Base-by-base conservation (phyloP, 345 rosid genomes). In the Dovyalis caffra region DNA sequence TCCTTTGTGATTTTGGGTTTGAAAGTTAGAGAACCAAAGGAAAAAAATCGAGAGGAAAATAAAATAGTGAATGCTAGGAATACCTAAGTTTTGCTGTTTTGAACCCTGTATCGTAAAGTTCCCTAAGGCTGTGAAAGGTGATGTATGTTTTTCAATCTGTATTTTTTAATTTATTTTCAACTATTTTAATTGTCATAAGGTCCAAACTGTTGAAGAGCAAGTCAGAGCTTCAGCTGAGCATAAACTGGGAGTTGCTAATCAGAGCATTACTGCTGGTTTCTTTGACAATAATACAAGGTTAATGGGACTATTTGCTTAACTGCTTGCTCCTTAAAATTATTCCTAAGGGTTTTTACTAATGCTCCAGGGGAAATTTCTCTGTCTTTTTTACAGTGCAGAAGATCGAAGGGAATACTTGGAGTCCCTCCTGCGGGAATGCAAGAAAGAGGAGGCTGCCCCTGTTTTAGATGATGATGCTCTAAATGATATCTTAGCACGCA, bases 201-300 rank as follows among this genome's bases (percentile, higher is more conserved):
- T 91, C 77, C 86, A 91, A 87, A 91, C 97, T 74, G 97, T 93
- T 65, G 98, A 93, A 85, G 97, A 93, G 81, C 97, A 93, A 90
- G 98, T 93, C 35, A 88, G 98, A 83, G 97, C 95, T 81, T 76
- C 98, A 43, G 97, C 98, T 21, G 97, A 93, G 83, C 98, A 93
- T 85, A 93, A 93, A 85, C 88, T 93, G 73, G 98, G 98, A 77
- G 97, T 93, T 81, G 98, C 97, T 81, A 91, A 93, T 83, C 98
- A 93, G 88, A 93, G 98, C 75, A 93, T 93, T 68, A 93, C 98
- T 74, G 98, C 98, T 51, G 98, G 98, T 43, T 93, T 93, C 85
- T 91, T 91, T 83, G 97, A 93, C 90, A 93, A 93, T 67, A 89
- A 93, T 78, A 91, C 98, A 58, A 93, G 98, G 98, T 90, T 63